These are phyloP conservation scores for Calocera cornea DNA, from an alignment of 768 basidiomycete species.

Conservation along the genomic window DNA sequence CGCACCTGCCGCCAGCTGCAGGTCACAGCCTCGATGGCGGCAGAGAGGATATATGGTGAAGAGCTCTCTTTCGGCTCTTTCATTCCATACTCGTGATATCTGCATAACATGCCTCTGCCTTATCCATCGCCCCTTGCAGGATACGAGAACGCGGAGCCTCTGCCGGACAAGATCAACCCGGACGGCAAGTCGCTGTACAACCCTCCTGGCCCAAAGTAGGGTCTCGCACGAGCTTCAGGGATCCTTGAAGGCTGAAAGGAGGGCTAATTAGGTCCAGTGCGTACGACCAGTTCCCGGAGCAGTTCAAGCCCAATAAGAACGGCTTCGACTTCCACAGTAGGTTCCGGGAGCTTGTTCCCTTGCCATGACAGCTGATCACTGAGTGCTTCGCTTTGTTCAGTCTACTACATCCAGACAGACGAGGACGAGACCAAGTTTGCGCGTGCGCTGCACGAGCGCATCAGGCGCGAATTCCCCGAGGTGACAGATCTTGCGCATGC, in stretches of 20 bases:
- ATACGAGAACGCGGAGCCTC: constrained; percentile 18
- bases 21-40: background rate
- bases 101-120: background rate
- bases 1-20: background rate
- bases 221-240: background rate
- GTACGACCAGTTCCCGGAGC: constrained; percentile 43
- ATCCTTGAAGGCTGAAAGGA: background rate
- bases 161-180: constrained; percentile 34
- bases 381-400: constrained; percentile 22
- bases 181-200: constrained; percentile 48
- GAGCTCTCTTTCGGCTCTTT: background rate
- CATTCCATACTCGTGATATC: background rate
- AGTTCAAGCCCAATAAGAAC: constrained; percentile 35
- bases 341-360: background rate
- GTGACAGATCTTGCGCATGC: constrained; percentile 19
- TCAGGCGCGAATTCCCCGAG: constrained; percentile 57
- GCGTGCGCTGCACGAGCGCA: constrained; percentile 41
- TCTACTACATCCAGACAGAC: constrained; percentile 45
- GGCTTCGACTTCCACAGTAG: constrained; percentile 64
- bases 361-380: background rate
- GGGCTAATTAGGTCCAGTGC: constrained; percentile 22
- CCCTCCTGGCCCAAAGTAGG: constrained; percentile 26
- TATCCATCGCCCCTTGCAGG: constrained; percentile 3
- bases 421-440: constrained; percentile 37
- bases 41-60: background rate